Evolutionary conservation across 2,329 filamentous ascomycete genomes (phyloP), one percentile per base, ranked within the genome.

Genomic region (Monilinia vaccinii-corymbosi): DNA sequence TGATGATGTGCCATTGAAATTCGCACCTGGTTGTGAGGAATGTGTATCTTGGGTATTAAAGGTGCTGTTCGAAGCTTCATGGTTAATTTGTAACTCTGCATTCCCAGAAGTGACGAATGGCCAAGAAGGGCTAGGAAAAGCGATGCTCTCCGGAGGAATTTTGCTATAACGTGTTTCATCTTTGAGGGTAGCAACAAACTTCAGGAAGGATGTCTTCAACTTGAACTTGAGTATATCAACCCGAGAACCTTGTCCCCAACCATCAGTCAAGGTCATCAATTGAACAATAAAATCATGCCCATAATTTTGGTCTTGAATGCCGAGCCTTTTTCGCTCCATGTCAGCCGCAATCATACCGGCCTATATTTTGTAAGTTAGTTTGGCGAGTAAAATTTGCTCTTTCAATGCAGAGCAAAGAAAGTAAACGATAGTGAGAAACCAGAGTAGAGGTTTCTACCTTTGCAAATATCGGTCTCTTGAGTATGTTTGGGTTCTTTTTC

Each of bases 151-250:
- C 49, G 65, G 65, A 49, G 66, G 63, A 49, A 67, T 67, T 1
- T 47, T 50, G 25, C 52, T 63, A 16, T 58, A 40, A 40, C 61
- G 49, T 6, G 62, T 67, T 28, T 62, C 63, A 25, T 63, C 61
- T 50, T 63, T 66, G 40, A 69, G 63, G 5, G 18, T 60, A 2
- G 18, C 23, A 14, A 64, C 23, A 31, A 69, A 64, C 9, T 18
- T 23, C 8, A 18, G 9, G 44, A 67, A 67, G 5, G 61, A 42
- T 28, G 55, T 61, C 2, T 45, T 47, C n/a, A 25, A 45, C 16
- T 53, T 53, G 21, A 67, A 65, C 32, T 51, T 66, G 0, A 68
- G 45, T 34, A 42, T 9, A 6, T 59, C 40, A 18, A 53, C 23
- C 16, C 21, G 42, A 21, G 40, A 14, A 59, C 10, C 23, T 31